Conservation (phyloP, 2,329 filamentous ascomycete genomes). For the Aspergillus pseudonomiae region DNA sequence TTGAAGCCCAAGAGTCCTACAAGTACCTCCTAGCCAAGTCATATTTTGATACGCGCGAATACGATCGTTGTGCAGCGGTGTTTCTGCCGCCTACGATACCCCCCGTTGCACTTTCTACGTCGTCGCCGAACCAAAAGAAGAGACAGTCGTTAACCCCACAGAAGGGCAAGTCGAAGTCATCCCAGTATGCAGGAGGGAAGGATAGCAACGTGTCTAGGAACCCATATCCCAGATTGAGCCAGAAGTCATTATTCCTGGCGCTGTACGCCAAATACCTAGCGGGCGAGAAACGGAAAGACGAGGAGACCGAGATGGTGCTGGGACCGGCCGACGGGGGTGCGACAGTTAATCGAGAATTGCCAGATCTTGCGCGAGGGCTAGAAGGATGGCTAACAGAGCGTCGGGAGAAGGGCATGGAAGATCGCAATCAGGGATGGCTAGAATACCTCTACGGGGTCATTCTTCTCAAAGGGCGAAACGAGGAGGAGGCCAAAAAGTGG, state of each 20-base stretch:
- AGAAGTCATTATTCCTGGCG: slow-evolving; percentile 88
- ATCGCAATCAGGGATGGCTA: slow-evolving; percentile 83
- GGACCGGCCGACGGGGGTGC: slow-evolving; percentile 87
- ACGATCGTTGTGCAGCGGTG: slow-evolving; percentile 86
- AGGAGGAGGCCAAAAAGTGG: slow-evolving; percentile 80
- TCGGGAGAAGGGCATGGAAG: slow-evolving; percentile 60
- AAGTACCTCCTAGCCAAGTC: slow-evolving; percentile 90
- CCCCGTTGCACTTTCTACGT: slow-evolving; percentile 60
- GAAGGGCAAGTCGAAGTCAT: slow-evolving; percentile 65
- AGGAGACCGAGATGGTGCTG: slow-evolving; percentile 96
- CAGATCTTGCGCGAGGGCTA: slow-evolving; percentile 72
- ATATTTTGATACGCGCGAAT: slow-evolving; percentile 93
- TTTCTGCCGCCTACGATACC: slow-evolving; percentile 81
- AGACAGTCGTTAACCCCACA: slow-evolving; percentile 46
- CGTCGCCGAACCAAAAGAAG: slow-evolving; percentile 40
- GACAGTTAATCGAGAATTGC: slow-evolving; percentile 81
- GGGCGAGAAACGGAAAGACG: slow-evolving; percentile 93
- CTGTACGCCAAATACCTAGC: slow-evolving; percentile 91
- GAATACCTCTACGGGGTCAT: slow-evolving; percentile 85
- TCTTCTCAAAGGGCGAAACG: slow-evolving; percentile 86
- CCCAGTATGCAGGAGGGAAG: slow-evolving; percentile 41
- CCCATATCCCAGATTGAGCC: slow-evolving; percentile 65
- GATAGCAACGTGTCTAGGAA: slow-evolving; percentile 36
- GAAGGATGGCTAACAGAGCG: slow-evolving; percentile 78
- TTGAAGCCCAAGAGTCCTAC: slow-evolving; percentile 78